Evolutionary conservation across 208 protist species (phyloP).

Genomic region (Leishmania tarentolae): DNA sequence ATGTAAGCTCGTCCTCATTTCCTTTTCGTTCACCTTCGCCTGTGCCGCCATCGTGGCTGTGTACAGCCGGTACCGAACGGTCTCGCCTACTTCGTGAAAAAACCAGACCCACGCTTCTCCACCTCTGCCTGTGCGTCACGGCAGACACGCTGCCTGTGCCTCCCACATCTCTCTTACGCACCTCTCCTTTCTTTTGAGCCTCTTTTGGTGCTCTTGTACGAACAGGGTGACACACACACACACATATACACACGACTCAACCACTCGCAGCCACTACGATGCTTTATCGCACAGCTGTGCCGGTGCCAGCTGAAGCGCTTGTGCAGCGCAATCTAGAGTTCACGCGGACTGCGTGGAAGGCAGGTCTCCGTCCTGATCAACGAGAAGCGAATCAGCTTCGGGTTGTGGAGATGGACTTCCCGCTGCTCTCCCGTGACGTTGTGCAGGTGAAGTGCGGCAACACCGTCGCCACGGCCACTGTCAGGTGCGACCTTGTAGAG

Average conservation of each 20-base stretch:
- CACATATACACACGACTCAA: background rate
- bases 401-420: slow-evolving; percentile 72
- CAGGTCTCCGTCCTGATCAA: slow-evolving; percentile 78
- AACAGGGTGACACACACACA: background rate
- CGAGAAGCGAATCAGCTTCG: slow-evolving; percentile 72
- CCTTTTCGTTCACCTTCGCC: background rate
- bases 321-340: slow-evolving; percentile 70
- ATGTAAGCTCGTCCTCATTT: background rate
- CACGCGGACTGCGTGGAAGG: slow-evolving; percentile 58
- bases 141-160: background rate
- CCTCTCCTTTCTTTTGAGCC: background rate
- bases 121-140: background rate
- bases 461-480: slow-evolving; percentile 82
- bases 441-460: slow-evolving; percentile 89
- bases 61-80: background rate
- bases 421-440: slow-evolving; percentile 63
- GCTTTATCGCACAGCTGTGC: slow-evolving; percentile 43
- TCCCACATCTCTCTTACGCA: background rate
- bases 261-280: slow-evolving; percentile 15
- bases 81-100: background rate
- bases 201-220: background rate
- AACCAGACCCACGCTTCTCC: background rate
- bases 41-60: background rate
- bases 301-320: slow-evolving; percentile 63
- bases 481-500: slow-evolving; percentile 93